Evolutionary conservation across 2,329 filamentous ascomycete species (phyloP).

Genomic region (Seiridium unicorne): DNA sequence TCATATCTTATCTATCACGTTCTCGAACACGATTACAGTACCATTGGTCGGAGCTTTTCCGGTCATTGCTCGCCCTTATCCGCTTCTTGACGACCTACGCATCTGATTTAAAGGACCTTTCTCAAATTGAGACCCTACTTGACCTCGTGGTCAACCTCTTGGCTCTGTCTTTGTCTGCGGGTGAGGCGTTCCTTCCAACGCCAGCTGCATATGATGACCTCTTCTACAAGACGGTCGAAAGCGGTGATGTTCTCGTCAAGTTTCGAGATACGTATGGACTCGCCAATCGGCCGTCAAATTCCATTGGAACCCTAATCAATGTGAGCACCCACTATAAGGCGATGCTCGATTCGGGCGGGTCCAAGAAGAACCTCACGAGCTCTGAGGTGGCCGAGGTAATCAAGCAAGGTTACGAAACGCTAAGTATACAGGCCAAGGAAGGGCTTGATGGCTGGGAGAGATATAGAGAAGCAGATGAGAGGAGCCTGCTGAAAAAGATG

Average conservation of each 20-base stretch:
- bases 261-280: constrained; percentile 77
- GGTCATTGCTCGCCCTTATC: constrained; percentile 80
- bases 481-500: constrained; percentile 81
- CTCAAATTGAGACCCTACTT: constrained; percentile 71
- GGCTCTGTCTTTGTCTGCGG: constrained; percentile 78
- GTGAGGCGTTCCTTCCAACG: constrained; percentile 87
- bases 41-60: constrained; percentile 96
- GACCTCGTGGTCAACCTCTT: constrained; percentile 79
- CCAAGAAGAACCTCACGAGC: constrained; percentile 71
- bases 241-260: constrained; percentile 75
- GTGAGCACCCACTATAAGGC: constrained; percentile 86
- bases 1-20: constrained; percentile 81
- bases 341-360: constrained; percentile 57
- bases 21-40: constrained; percentile 79
- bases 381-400: constrained; percentile 87
- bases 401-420: constrained; percentile 92
- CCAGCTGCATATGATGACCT: constrained; percentile 90
- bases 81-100: constrained; percentile 89
- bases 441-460: constrained; percentile 82
- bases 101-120: constrained; percentile 67
- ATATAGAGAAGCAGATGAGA: constrained; percentile 85
- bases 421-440: constrained; percentile 87
- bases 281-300: constrained; percentile 57
- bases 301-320: constrained; percentile 80
- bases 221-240: constrained; percentile 97